Conservation (phyloP, 768 basidiomycete genomes). For the Suillus alpinus region DNA sequence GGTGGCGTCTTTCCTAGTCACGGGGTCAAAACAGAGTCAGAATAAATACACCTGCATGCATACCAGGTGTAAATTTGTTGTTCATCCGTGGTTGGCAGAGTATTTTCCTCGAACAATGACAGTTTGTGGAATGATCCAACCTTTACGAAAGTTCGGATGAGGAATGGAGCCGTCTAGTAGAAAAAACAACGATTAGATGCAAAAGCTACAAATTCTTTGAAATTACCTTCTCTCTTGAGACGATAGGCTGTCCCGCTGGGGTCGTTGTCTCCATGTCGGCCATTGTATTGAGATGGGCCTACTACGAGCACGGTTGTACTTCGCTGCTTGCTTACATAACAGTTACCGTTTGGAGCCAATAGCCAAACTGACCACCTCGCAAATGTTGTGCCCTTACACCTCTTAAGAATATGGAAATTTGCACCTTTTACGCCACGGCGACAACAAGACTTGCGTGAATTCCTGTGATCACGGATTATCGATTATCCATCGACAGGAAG, state of each 20-base stretch:
- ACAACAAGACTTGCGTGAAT: neutral
- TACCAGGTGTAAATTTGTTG: slow-evolving; percentile 83
- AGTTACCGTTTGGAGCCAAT: neutral
- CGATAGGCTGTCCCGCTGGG: slow-evolving; percentile 43
- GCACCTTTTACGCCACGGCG: neutral
- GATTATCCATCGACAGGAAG: neutral
- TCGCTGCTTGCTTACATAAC: neutral
- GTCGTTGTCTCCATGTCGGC: slow-evolving; percentile 40
- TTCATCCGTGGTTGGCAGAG: slow-evolving; percentile 75
- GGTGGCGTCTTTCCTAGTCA: slow-evolving; percentile 75
- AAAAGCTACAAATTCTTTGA: fast-evolving
- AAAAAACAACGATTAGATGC: slow-evolving; percentile 1
- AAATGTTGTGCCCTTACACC: too few species aligned
- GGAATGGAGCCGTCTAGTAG: slow-evolving; percentile 71
- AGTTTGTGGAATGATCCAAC: slow-evolving; percentile 75
- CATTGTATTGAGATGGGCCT: slow-evolving; percentile 15
- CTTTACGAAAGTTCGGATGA: slow-evolving; percentile 81
- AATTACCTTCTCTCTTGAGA: slow-evolving; percentile 59
- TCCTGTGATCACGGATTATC: neutral
- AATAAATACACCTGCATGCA: slow-evolving; percentile 10
- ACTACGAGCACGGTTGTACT: neutral
- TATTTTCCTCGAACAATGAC: slow-evolving; percentile 72
- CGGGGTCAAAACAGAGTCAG: neutral
- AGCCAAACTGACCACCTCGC: too few species aligned
- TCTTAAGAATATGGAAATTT: neutral